phyloP scores from a whole-genome alignment of 768 basidiomycete species.

The Mycena epipterygia region DNA sequence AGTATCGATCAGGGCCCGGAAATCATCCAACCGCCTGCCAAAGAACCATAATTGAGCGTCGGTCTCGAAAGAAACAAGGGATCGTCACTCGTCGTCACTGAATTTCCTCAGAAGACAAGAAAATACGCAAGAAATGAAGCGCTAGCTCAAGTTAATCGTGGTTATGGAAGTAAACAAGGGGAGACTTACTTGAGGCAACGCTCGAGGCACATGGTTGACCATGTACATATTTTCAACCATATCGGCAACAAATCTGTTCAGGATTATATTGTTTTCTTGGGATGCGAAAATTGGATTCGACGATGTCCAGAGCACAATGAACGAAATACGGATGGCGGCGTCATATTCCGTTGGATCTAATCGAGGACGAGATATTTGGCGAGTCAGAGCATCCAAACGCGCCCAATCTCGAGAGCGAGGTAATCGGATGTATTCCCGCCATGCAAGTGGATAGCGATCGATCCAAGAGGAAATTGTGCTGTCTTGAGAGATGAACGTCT shows the following conservation, averaged over 20 bases:
- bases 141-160: background rate
- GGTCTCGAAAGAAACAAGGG: background rate
- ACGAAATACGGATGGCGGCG: slow-evolving; percentile 14
- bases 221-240: slow-evolving; percentile 26
- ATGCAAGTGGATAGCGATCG: slow-evolving; percentile 23
- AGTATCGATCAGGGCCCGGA: slow-evolving; percentile 2
- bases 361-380: background rate
- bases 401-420: slow-evolving; percentile 17
- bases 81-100: background rate
- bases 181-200: slow-evolving; percentile 23
- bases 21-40: slow-evolving; percentile 12
- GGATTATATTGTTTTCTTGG: background rate
- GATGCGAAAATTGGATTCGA: background rate
- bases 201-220: slow-evolving; percentile 6
- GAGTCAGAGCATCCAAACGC: slow-evolving; percentile 16
- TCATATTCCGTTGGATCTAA: slow-evolving; percentile 5
- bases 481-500: background rate
- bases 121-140: slow-evolving; percentile 21
- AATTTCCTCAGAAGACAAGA: slow-evolving; percentile 9
- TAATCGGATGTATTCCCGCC: slow-evolving; percentile 10
- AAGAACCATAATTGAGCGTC: background rate
- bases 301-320: slow-evolving; percentile 19
- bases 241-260: slow-evolving; percentile 7
- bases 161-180: too few relatives aligned
- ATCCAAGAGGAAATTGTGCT: slow-evolving; percentile 11